Base-by-base conservation (phyloP, 1,139 yeast species). In the Petasospora fabianii region DNA sequence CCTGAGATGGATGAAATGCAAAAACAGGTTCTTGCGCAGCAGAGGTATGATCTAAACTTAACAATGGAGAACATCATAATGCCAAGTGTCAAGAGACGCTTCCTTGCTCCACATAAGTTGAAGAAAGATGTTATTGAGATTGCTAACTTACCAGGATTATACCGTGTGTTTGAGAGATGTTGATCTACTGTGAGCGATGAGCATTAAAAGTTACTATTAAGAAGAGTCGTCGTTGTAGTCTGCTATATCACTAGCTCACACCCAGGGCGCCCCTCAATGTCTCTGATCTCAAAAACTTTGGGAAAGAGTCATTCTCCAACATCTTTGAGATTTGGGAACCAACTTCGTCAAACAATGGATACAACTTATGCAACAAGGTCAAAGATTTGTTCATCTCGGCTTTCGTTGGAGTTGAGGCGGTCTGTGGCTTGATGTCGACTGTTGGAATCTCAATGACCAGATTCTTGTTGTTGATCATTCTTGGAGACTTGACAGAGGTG, bases 161-260 rank as follows among this genome's bases (percentile, higher is more conserved):
- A 94, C 61, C 77, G 72, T 53, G 95, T 94, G 5, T 92, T 92
- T 66, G 99, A 92, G 63, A 70, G 98, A 55, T 92, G 98, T 57
- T 88, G 49, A 56, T 16, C 5, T 11, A 13, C 26, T 22, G 12
- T 11, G 26, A 22, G 12, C 12, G 26, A 22, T 22, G n/a, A n/a
- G n/a, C n/a, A n/a, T n/a, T n/a, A n/a, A n/a, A n/a, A n/a, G n/a
- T n/a, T n/a, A n/a, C n/a, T n/a, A n/a, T n/a, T n/a, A n/a, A n/a
- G n/a, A n/a, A n/a, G n/a, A n/a, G n/a, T n/a, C n/a, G n/a, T n/a
- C n/a, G n/a, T n/a, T n/a, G n/a, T n/a, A n/a, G n/a, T n/a, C n/a
- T n/a, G n/a, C n/a, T n/a, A n/a, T n/a, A n/a, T n/a, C n/a, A n/a
- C n/a, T n/a, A n/a, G n/a, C n/a, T n/a, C n/a, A n/a, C n/a, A n/a